phyloP scores from a whole-genome alignment of 1,139 yeast species.

The Ogataea hybrid region DNA sequence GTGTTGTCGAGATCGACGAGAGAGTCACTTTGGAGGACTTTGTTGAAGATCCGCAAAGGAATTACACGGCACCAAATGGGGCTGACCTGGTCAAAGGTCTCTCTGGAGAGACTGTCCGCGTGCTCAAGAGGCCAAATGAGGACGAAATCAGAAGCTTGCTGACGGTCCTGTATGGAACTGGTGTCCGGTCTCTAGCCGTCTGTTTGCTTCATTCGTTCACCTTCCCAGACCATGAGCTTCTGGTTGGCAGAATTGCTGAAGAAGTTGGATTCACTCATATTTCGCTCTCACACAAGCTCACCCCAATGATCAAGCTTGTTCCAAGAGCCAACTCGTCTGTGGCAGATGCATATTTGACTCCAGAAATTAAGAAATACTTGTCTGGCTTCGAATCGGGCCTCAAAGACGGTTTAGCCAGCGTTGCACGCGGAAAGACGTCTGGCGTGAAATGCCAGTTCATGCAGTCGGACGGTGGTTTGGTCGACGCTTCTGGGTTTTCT shows the following conservation, averaged over 20 bases:
- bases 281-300: conserved; percentile 61
- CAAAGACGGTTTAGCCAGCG: conserved; percentile 44
- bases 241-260: conserved; percentile 56
- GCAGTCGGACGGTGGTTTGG: conserved; percentile 64
- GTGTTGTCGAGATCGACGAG: conserved; percentile 68
- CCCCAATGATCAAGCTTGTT: conserved; percentile 73
- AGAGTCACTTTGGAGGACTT: conserved; percentile 69
- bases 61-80: conserved; percentile 30
- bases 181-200: conserved; percentile 65
- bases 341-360: conserved; percentile 78
- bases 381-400: conserved; percentile 61
- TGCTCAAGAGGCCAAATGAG: conserved; percentile 48
- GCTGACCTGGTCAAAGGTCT: conserved; percentile 45
- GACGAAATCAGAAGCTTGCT: conserved; percentile 41
- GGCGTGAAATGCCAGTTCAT: conserved; percentile 44
- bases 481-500: conserved; percentile 44
- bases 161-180: conserved; percentile 44
- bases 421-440: conserved; percentile 20
- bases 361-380: conserved; percentile 63
- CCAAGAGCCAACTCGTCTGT: conserved; percentile 71
- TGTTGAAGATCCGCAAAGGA: conserved; percentile 54
- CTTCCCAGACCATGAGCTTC: conserved; percentile 60
- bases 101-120: conserved; percentile 62
- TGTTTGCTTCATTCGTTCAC: conserved; percentile 71
- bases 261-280: conserved; percentile 53